Evolutionary conservation across 2,329 filamentous ascomycete genomes (phyloP), one percentile per base, ranked within the genome.

Genomic region (Trichoderma sp.): DNA sequence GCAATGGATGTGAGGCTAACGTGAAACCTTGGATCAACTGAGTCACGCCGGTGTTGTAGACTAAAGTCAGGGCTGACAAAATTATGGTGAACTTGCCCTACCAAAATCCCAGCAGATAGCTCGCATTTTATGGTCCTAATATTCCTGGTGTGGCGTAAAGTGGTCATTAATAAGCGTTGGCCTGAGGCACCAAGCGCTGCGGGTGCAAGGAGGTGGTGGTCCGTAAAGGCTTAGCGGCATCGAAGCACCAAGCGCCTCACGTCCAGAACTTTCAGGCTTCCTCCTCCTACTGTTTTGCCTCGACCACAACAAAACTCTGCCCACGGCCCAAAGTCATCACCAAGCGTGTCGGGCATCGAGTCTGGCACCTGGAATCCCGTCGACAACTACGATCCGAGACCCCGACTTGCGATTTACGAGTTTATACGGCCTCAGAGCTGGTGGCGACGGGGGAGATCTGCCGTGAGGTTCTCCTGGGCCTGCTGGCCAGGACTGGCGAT

Each of bases 331-430:
- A 79, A 77, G 71, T 75, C 81, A 85, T 83, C 82, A 81, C 79
- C 80, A 81, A 82, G 82, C 86, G 85, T 83, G 84, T 84, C 85
- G 81, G 80, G 79, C 81, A 82, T 82, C 82, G 81, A 79, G 79
- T 80, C 78, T 77, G 76, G 74, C 77, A 74, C 72, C 72, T 68
- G 70, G 71, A 76, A 75, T 70, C 73, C 75, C 75, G 69, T 70
- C 66, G 68, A 68, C 71, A 72, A 75, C 70, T 71, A 73, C 70
- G 70, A 73, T 74, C 76, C 76, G 76, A 82, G 71, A 76, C 76
- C 73, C 72, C 74, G 73, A 73, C 76, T 71, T 75, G 79, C 80
- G 79, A 81, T 78, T 77, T 76, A 76, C 74, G 75, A 79, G 68
- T 74, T 77, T 73, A 72, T 73, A 75, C 77, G 76, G 77, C 77